A percentile compares a stretch with the other conserved stretches of the same genome.
These are phyloP conservation scores for Eucalyptus cloeziana DNA, from an alignment of 345 rosid genomes.

Conservation along the genomic window DNA sequence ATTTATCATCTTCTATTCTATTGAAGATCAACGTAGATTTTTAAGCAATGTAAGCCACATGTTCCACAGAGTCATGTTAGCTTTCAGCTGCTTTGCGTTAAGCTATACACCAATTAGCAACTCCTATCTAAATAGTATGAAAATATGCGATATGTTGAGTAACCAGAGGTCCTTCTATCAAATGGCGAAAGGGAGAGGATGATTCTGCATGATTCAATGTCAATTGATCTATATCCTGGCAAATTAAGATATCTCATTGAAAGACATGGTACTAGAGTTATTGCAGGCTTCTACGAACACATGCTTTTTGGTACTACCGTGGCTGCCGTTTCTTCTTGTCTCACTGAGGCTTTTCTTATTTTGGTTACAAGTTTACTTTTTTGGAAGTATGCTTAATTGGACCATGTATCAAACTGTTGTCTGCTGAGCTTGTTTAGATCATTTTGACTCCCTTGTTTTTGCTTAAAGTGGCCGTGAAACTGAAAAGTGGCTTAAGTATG, in stretches of 20 bases:
- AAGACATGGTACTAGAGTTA: neutral
- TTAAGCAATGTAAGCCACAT: neutral
- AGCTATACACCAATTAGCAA: neutral
- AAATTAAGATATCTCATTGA: neutral
- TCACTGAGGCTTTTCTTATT: neutral
- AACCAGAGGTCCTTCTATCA: neutral
- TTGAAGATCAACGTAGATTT: neutral
- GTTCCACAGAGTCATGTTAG: neutral
- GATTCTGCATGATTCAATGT: neutral
- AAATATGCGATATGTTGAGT: neutral
- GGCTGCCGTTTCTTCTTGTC: neutral
- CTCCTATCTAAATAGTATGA: neutral
- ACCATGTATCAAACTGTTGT: neutral
- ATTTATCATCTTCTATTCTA: neutral
- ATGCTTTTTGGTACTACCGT: neutral
- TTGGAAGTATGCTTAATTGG: neutral
- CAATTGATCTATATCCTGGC: neutral
- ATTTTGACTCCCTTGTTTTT: neutral
- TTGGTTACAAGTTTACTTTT: neutral
- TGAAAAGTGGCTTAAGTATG: neutral
- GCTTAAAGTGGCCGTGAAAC: neutral
- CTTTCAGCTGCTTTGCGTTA: neutral
- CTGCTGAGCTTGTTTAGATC: neutral
- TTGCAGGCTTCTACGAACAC: neutral
- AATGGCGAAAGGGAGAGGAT: neutral